Evolutionary conservation across 2,329 filamentous ascomycete species (phyloP), one percentile per base, ranked within the genome.

Genomic region (Xylariaceae sp.): DNA sequence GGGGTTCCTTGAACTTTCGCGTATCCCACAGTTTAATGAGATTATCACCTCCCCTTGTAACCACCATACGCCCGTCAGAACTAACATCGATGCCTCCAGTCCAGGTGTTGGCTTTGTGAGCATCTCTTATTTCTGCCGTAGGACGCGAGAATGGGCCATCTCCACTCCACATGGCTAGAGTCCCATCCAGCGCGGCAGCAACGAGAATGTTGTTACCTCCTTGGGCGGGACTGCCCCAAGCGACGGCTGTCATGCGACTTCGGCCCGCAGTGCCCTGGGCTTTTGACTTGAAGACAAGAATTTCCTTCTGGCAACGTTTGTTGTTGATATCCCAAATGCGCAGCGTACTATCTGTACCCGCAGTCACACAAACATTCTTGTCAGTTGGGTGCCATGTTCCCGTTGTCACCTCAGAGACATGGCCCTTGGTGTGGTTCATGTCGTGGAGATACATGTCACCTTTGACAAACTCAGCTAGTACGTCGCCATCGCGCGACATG

Each of bases 391-490:
- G 90, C 94, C 94, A 99, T 45, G 88, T 88, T 18, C 90, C 93
- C 18, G 88, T 89, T 2, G 91, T 92, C 47, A 97, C 84, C 74
- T 97, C 94, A 3, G 92, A 92, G 55, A 97, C 87, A 74, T 99
- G 94, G 1, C 94, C 94, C 73, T 97, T 97, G 3, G 94, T 99
- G 72, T 97, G 92, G 75, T 97, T 85, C 88, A 97, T 95, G 73
- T 99, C 94, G 57, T 93, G 84, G 65, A 99, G 77, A 69, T 99
- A 99, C 92, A 97, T 97, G 72, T 99, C 94, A 51, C 94, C 94
- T 76, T 99, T 99, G 66, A 92, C 88, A 65, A 96, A 97, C 70
- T 97, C 92, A 1, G 88, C 88, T 53, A 95, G 68, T 6, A 89
- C 81, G 50, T 95, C 90, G 45, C 94, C 94, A 76, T 99, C 93